Conservation (phyloP, 805 yeast species). For the Yamadazyma sp. region DNA sequence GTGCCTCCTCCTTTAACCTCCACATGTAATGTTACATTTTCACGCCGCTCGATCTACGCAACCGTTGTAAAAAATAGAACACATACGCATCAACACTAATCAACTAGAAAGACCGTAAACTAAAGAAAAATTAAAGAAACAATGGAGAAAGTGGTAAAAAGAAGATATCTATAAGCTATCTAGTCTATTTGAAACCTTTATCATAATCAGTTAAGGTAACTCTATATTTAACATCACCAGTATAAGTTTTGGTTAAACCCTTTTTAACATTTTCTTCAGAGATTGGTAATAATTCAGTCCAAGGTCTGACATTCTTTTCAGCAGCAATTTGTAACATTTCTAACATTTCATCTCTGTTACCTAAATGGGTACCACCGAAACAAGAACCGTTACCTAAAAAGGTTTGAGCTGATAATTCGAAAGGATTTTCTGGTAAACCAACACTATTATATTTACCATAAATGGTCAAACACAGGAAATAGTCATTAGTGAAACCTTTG, state of each 20-base stretch:
- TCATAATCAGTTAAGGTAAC: constrained; percentile 58
- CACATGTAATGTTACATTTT: too few species aligned
- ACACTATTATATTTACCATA: constrained; percentile 60
- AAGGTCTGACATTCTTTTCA: constrained; percentile 54
- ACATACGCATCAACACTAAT: too few species aligned
- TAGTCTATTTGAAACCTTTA: constrained; percentile 35
- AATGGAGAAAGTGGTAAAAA: too few species aligned
- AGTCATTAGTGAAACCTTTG: constrained; percentile 28
- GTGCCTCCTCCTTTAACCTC: too few species aligned
- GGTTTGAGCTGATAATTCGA: constrained; percentile 47
- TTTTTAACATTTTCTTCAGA: constrained; percentile 49
- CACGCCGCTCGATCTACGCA: too few species aligned
- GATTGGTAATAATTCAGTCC: constrained; percentile 60
- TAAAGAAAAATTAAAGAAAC: too few species aligned
- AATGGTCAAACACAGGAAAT: constrained; percentile 46
- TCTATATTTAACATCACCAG: constrained; percentile 62
- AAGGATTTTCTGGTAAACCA: constrained; percentile 56
- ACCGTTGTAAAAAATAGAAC: too few species aligned
- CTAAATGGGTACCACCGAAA: constrained; percentile 59
- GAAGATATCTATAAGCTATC: too few species aligned
- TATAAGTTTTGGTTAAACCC: constrained; percentile 53
- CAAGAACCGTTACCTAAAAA: constrained; percentile 50
- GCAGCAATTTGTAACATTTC: constrained; percentile 67
- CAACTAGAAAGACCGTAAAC: too few species aligned
- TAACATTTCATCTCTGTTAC: constrained; percentile 59